Percentiles rank a stretch among this genome's conserved stretches.
These are phyloP conservation scores for Eragrostis nindensis DNA, from an alignment of 176 grass and related monocot species.

Conservation along the genomic window DNA sequence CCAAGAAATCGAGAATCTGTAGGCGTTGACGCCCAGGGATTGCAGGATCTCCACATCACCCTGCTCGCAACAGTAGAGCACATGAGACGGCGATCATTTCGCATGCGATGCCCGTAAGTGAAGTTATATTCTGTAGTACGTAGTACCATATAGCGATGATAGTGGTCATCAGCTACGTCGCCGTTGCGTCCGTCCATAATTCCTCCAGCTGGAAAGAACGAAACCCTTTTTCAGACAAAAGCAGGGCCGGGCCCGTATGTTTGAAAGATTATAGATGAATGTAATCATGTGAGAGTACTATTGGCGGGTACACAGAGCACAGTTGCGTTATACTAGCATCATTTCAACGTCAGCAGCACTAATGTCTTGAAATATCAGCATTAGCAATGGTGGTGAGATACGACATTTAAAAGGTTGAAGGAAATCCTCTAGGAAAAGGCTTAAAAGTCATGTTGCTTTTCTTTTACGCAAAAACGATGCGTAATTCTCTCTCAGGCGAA, in stretches of 20 bases:
- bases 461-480: too few species aligned
- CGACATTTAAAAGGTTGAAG: too few species aligned
- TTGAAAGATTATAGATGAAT: neutral
- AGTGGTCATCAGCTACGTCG: slow-evolving; percentile 73
- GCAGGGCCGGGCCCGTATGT: too few species aligned
- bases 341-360: too few species aligned
- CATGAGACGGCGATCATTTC: neutral
- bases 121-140: slow-evolving; percentile 22
- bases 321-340: too few species aligned
- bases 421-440: too few species aligned
- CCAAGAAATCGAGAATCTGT: slow-evolving; percentile 77
- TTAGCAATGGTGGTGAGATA: too few species aligned
- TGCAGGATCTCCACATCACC: slow-evolving; percentile 62
- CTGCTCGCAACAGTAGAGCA: slow-evolving; percentile 26
- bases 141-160: slow-evolving; percentile 64
- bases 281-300: too few species aligned
- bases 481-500: too few species aligned
- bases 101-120: neutral
- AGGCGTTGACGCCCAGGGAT: slow-evolving; percentile 59
- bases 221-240: neutral
- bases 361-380: too few species aligned
- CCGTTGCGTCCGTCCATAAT: slow-evolving; percentile 52
- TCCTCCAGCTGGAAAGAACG: neutral
- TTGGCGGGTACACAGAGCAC: too few species aligned
- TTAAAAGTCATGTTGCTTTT: too few species aligned